Evolutionary conservation across 441 rosid species (phyloP).

Genomic region (Brassica hybrid): DNA sequence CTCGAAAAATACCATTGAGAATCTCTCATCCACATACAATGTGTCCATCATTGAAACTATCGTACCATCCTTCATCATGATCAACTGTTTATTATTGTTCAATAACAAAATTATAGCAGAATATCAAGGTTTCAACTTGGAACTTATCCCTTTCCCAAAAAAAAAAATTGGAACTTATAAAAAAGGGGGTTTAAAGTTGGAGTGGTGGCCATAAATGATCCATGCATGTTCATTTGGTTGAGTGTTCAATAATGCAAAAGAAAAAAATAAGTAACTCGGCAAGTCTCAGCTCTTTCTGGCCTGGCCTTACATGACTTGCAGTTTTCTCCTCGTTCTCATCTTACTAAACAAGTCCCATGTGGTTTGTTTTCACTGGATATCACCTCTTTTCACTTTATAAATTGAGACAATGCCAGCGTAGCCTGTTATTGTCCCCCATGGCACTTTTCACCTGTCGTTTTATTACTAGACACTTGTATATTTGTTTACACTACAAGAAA

Average conservation of each 20-base stretch:
- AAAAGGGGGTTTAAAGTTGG: background rate
- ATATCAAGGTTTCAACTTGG: background rate
- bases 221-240: constrained; percentile 29
- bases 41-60: background rate
- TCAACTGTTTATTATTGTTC: background rate
- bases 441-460: constrained; percentile 40
- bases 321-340: constrained; percentile 38
- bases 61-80: background rate
- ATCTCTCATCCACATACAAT: background rate
- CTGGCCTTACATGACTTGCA: constrained; percentile 38
- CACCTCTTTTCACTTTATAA: constrained; percentile 14
- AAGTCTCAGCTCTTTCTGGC: constrained; percentile 38
- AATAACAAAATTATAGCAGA: background rate
- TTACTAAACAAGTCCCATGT: constrained; percentile 24
- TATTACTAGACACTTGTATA: constrained; percentile 1
- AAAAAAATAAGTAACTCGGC: constrained; percentile 12
- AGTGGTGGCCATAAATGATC: constrained; percentile 23
- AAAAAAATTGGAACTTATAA: no score
- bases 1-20: background rate
- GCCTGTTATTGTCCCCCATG: constrained; percentile 28
- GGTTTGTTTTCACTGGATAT: constrained; percentile 27
- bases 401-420: constrained; percentile 18
- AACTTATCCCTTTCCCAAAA: no score
- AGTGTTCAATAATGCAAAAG: constrained; percentile 33
- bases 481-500: no score